These are phyloP conservation scores for Primulina tabacum DNA, from an alignment of 257 asterid genomes.

Conservation along the genomic window DNA sequence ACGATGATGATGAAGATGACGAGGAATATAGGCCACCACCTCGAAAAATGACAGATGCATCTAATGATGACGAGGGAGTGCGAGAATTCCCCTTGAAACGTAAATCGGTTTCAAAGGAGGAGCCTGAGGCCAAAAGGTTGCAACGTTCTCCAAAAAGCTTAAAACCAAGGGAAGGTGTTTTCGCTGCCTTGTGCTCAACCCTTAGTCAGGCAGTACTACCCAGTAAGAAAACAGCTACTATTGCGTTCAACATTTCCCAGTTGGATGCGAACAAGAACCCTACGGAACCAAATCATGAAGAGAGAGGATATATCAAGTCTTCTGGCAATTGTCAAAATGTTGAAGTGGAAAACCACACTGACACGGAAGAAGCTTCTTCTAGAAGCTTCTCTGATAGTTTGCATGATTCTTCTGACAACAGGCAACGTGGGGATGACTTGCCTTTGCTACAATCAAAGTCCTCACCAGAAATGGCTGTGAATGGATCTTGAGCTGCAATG, in stretches of 20 bases:
- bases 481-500: conserved; percentile 55
- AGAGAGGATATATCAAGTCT: conserved; percentile 28
- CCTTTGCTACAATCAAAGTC: conserved; percentile 53
- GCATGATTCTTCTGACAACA: conserved; percentile 41
- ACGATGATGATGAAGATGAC: conserved; percentile 93
- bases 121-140: conserved; percentile 60
- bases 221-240: conserved; percentile 42
- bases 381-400: conserved; percentile 38
- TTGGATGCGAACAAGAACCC: conserved; percentile 32
- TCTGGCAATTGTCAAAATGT: conserved; percentile 28
- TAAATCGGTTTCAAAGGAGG: conserved; percentile 60
- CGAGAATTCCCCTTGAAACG: conserved; percentile 69
- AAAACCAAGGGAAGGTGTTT: conserved; percentile 71
- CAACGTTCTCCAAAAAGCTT: conserved; percentile 50
- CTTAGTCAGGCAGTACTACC: conserved; percentile 57
- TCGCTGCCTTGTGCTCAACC: conserved; percentile 74
- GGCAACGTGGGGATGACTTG: conserved; percentile 49
- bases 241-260: conserved; percentile 28
- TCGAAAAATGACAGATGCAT: conserved; percentile 40
- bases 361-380: conserved; percentile 44
- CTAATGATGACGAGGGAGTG: conserved; percentile 58
- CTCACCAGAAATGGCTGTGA: conserved; percentile 85
- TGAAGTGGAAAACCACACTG: conserved; percentile 30
- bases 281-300: conserved; percentile 31
- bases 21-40: conserved; percentile 95